Evolutionary conservation across 306 rosid genomes (phyloP), one percentile per base, ranked within the genome.

Genomic region (Ziziphus jujuba): DNA sequence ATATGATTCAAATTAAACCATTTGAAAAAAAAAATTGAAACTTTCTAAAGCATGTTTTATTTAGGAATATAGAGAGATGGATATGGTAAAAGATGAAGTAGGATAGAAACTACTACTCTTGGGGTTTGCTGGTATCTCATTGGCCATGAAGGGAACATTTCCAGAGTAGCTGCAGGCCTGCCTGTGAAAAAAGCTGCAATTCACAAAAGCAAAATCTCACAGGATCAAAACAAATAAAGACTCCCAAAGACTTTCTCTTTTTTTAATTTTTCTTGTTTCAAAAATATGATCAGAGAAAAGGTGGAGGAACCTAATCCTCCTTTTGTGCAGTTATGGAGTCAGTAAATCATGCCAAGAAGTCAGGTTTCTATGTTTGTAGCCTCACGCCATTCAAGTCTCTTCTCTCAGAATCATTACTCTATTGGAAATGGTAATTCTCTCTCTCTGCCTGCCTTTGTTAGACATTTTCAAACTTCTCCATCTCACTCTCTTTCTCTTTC

Each of bases 61-160:
- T 40, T 7, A 40, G 45, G 9, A 40, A 40, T 40, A 40, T 0
- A 33, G 15, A 70, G 55, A 61, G 17, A 67, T 3, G 28, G 63
- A 75, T 74, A 80, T 72, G 80, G 87, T 87, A 7, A 55, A 67
- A 23, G 21, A 19, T 43, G 63, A 65, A 60, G 24, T 59, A 69
- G 61, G 66, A 31, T 57, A 51, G 77, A 72, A 21, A 61, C 52
- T 51, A 79, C 22, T 81, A 87, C 87, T 76, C 79, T 72, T 66
- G 92, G 77, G 63, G 89, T 76, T 65, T 84, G 95, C 24, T 87
- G 98, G 69, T 80, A 84, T 82, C 95, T 88, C 74, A 88, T 87
- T 81, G 99, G 99, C 97, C 99, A 90, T 24, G 99, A 85, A 76
- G 99, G 99, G 79, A 95, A 95, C 92, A 95, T 95, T 77, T 95